These are phyloP conservation scores for Tetradesmus lagerheimii DNA, from an alignment of 139 green algal genomes.

Conservation along the genomic window DNA sequence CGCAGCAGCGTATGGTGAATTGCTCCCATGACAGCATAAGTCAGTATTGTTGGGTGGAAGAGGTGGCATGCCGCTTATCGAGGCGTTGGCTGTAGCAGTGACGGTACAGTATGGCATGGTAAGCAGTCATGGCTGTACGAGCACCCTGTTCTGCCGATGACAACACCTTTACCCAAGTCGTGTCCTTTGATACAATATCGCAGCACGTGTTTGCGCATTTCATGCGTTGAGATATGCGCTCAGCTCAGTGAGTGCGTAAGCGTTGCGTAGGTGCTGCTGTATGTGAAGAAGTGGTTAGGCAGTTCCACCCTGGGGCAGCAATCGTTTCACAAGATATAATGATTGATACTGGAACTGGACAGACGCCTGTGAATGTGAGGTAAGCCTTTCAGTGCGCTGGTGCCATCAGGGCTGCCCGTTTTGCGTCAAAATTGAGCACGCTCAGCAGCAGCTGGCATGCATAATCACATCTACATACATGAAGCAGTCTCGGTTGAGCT, in stretches of 20 bases:
- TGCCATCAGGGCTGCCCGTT: background rate
- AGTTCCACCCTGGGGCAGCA: background rate
- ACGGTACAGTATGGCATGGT: too few species aligned
- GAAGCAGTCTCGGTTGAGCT: background rate
- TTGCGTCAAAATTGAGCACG: background rate
- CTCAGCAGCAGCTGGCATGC: background rate
- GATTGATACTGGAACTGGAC: constrained; percentile 41
- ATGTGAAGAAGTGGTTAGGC: background rate
- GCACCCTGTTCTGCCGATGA: background rate
- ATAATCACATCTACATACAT: background rate
- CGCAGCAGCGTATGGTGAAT: too few species aligned
- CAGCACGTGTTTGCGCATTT: background rate
- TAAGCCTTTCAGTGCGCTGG: background rate
- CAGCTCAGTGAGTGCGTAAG: background rate
- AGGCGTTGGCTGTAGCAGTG: background rate
- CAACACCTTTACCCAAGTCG: background rate
- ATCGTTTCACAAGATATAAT: background rate
- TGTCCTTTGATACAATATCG: too few species aligned
- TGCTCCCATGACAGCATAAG: too few species aligned
- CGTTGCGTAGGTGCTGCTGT: background rate
- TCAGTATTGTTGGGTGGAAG: too few species aligned
- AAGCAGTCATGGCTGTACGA: background rate
- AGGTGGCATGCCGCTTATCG: too few species aligned
- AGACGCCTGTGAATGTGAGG: constrained; percentile 32
- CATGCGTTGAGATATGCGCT: background rate